Evolutionary conservation across 164 flowering plant species (phyloP).

Genomic region (Stephania yunnanensis): DNA sequence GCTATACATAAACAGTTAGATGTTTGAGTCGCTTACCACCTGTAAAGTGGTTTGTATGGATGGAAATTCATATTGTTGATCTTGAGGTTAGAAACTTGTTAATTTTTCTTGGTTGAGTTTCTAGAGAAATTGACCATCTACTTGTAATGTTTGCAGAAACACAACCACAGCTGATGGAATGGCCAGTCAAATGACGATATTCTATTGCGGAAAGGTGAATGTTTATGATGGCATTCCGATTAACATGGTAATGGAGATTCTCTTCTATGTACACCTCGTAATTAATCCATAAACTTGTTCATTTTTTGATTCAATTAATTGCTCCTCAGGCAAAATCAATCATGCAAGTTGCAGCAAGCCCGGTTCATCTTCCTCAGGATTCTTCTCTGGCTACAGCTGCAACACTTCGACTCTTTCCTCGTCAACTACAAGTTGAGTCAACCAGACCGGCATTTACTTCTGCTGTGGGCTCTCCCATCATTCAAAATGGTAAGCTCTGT

Average conservation of each 20-base stretch:
- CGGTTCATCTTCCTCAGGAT: slow-evolving; percentile 33
- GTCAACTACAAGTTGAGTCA: slow-evolving; percentile 19
- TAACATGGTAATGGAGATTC: slow-evolving; percentile 50
- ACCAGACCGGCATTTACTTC: slow-evolving; percentile 20
- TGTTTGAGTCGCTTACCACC: background rate
- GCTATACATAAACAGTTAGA: background rate
- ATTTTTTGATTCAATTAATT: slow-evolving; percentile 17
- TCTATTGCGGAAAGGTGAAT: slow-evolving; percentile 77
- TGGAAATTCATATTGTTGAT: background rate
- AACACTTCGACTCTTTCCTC: slow-evolving; percentile 21
- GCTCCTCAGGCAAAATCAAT: slow-evolving; percentile 55
- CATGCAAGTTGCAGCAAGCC: slow-evolving; percentile 67
- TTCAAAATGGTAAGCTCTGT: slow-evolving; percentile 29
- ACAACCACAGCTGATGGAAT: slow-evolving; percentile 19
- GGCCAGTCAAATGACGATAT: slow-evolving; percentile 69
- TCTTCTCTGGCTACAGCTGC: slow-evolving; percentile 21
- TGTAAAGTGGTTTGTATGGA: background rate
- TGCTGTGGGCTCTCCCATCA: slow-evolving; percentile 17
- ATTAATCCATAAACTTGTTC: slow-evolving; percentile 10
- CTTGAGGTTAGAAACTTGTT: background rate
- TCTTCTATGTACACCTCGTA: slow-evolving; percentile 17
- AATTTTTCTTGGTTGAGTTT: background rate
- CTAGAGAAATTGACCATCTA: background rate
- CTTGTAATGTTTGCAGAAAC: slow-evolving; percentile 26
- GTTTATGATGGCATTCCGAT: slow-evolving; percentile 65